These are phyloP conservation scores for Cutaneotrichosporon sp. DNA, from an alignment of 1,284 basidiomycete genomes.

Conservation along the genomic window DNA sequence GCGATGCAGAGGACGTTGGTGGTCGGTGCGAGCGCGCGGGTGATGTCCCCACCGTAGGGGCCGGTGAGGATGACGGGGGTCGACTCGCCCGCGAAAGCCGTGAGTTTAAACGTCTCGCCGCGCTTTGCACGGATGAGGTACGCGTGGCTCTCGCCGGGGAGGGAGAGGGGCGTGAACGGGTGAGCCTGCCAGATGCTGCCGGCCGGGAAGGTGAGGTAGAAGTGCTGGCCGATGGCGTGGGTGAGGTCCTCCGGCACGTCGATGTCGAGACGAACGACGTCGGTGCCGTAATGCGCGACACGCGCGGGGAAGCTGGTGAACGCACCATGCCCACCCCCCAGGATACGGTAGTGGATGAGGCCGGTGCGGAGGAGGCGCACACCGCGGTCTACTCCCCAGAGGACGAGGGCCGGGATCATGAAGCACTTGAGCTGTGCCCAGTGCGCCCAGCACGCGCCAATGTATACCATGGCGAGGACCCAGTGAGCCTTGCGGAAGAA, in stretches of 20 bases:
- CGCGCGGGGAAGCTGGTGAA: slow-evolving; percentile 30
- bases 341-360: slow-evolving; percentile 35
- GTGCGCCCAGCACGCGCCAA: slow-evolving; percentile 40
- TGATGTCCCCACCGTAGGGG: slow-evolving; percentile 32
- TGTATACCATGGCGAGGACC: slow-evolving; percentile 38
- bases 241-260: slow-evolving; percentile 19
- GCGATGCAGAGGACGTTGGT: slow-evolving; percentile 47
- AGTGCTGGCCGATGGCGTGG: slow-evolving; percentile 38
- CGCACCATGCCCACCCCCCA: slow-evolving; percentile 31
- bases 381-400: slow-evolving; percentile 35
- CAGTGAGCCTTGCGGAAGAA: slow-evolving; percentile 43
- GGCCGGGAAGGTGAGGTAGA: slow-evolving; percentile 36
- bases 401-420: slow-evolving; percentile 34
- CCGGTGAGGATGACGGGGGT: slow-evolving; percentile 37
- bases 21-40: slow-evolving; percentile 6
- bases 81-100: not conserved
- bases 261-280: slow-evolving; percentile 36
- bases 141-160: slow-evolving; percentile 26
- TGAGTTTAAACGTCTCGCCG: slow-evolving; percentile 33
- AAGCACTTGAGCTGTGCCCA: slow-evolving; percentile 39
- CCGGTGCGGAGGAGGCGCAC: slow-evolving; percentile 32
- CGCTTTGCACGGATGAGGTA: slow-evolving; percentile 36
- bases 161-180: slow-evolving; percentile 40
- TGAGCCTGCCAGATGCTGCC: slow-evolving; percentile 40
- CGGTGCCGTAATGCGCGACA: slow-evolving; percentile 26